Evolutionary conservation across 1,139 yeast genomes (phyloP), one percentile per base, ranked within the genome.

Genomic region (Magnusiomyces fungicola): DNA sequence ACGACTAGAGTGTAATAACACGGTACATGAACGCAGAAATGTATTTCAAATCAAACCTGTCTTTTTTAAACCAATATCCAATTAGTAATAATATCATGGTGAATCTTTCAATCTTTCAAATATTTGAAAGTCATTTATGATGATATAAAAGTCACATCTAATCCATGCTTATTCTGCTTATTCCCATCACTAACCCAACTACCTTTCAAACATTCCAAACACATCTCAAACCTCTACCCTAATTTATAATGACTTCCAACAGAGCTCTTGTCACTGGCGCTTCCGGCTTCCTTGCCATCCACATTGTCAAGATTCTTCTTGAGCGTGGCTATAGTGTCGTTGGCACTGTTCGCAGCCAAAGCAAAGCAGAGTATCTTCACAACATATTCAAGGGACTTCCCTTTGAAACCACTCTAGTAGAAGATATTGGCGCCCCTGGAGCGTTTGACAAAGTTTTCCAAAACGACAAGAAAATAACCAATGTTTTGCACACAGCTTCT

Each of bases 401-500:
- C 56, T 66, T 78, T 53, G 53, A 67, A 36, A 72, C 71, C 56
- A 83, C 69, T 51, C 61, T 78, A 27, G 83, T 81, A 14, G 59
- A 65, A n/a, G 83, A 79, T 53, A 71, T 81, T 52, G 66, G 69
- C 7, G 66, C 63, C 3, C 68, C 65, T 3, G 70, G 68, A 37
- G 84, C 85, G 0, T 79, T 80, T 53, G 80, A 79, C 57, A 64
- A 68, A n/a, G 75, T 73, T 1, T 68, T 81, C 49, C 59, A 71
- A 54, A n/a, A n/a, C n/a, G 72, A 77, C 57, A 70, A 78, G 1
- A 76, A 74, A 38, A 70, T 79, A 49, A 72, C 75, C 9, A 72
- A 70, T 44, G 79, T 81, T 46, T 59, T 80, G 32, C 88, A 81
- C 64, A 76, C 80, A 2, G 83, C 83, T 14, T 75, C 81, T 21